A percentile compares a stretch with the other conserved stretches of the same genome.
These are phyloP conservation scores for Teratosphaeria nubilosa DNA, from an alignment of 2,329 filamentous ascomycete species.

Conservation along the genomic window DNA sequence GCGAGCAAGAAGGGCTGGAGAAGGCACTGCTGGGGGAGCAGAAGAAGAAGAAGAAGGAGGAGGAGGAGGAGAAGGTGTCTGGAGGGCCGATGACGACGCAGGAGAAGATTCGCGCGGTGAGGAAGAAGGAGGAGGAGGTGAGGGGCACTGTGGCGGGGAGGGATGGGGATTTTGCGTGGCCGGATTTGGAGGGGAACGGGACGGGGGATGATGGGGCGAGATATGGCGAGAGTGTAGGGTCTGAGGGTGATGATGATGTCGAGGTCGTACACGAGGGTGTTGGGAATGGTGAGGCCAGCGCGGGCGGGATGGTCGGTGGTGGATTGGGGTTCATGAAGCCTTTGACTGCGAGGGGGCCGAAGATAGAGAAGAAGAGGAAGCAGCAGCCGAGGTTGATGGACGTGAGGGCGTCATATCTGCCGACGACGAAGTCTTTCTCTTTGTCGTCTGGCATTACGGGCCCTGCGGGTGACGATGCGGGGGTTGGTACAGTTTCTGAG, in stretches of 20 bases:
- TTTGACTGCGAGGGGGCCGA: background rate
- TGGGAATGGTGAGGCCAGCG: background rate
- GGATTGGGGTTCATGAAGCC: background rate
- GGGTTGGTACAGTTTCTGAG: background rate
- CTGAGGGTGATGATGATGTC: background rate
- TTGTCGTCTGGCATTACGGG: background rate
- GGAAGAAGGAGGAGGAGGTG: background rate
- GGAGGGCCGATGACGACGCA: slow-evolving; percentile 3
- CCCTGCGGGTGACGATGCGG: background rate
- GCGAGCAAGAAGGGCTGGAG: background rate
- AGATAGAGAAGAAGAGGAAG: background rate
- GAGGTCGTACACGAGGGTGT: background rate
- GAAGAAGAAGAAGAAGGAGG: slow-evolving; percentile 1
- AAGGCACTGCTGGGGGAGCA: background rate
- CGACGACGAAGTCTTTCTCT: background rate
- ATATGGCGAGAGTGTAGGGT: background rate
- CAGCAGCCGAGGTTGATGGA: background rate
- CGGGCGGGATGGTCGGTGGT: background rate
- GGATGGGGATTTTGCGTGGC: background rate
- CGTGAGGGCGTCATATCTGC: background rate
- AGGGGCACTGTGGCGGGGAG: too few relatives aligned
- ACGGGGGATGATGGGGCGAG: background rate
- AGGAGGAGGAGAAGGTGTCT: background rate
- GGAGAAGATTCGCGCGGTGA: slow-evolving; percentile 3
- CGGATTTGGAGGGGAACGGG: background rate